Base-by-base conservation (phyloP, 805 yeast genomes). In the Ogataea paraovalis region DNA sequence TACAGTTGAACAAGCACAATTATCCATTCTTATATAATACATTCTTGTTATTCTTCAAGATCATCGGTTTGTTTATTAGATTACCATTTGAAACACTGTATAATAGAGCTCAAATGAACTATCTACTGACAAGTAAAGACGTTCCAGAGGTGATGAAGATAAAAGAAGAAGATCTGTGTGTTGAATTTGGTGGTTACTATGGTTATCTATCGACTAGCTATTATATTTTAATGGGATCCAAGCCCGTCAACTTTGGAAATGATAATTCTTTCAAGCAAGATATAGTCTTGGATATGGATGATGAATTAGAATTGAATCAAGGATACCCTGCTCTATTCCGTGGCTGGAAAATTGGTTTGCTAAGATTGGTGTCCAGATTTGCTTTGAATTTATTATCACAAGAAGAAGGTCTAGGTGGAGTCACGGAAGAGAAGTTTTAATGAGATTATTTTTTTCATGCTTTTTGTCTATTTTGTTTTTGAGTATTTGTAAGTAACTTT, bases 261-360 rank as follows among this genome's bases (percentile, higher is more conserved):
- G 54, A 49, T 20, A 57, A 54, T 34, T 49, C 56, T 27, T 52
- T 47, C 34, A 47, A 50, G 7, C 51, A 55, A n/a, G 54, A 62
- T 9, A 51, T 56, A 25, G 47, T 53, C 9, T 51, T 62, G 28
- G 68, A 65, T 41, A 48, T 59, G 30, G 63, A 61, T 20, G 58
- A 64, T 37, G 66, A 67, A 36, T 73, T 62, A 27, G 67, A 77
- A 34, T 64, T 72, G 8, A 70, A 74, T 32, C 65, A 72, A 42
- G 76, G 82, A 1, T 53, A 74, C 54, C 75, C 76, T 38, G 77
- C 73, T 1, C 64, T 84, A 22, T 91, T 87, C 74, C 78, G 92
- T 55, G 99, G 98, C 33, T 92, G 98, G 98, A 79, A 88, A 63
- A 82, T 89, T 38, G 95, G 96, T 25, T 72, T 87, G 10, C 65